Base-by-base conservation (phyloP, 345 rosid species). In the Alliaria petiolata region DNA sequence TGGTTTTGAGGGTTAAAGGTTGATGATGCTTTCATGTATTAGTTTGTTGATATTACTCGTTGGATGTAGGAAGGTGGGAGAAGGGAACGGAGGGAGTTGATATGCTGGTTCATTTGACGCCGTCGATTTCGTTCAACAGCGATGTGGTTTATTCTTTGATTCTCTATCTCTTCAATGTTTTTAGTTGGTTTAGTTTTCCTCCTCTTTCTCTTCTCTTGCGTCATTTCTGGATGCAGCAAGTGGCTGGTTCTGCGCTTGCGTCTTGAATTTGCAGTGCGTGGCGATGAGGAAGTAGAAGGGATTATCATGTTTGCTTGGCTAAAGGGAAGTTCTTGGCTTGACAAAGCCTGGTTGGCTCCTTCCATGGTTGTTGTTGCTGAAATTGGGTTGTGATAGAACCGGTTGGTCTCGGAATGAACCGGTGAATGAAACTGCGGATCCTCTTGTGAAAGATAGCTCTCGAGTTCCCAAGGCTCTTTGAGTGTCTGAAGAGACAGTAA, bases 81-180 rank as follows among this genome's bases (percentile, higher is more conserved):
- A 69, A 90, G 83, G 25, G 82, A 66, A 13, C 96, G 93, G 30
- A 90, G 87, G 13, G 88, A 75, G 59, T 55, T 86, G 65, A 90
- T 88, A 56, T 90, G 82, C 69, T 84, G 87, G 62, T 87, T 90
- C 96, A 90, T 90, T 74, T 81, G 89, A 8, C 91, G 87, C 20
- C 96, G 66, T 39, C 93, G 89, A 77, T 87, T 90, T 50, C 96
- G 83, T 81, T 90, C 93, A 33, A 87, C 93, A 13, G 96, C 89
- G 82, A 90, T 90, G 87, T 87, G 96, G 80, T 85, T 86, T 78
- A 83, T 83, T 52, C 96, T 88, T 58, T 90, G 96, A 83, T 78
- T 83, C 84, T 90, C 96, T 34, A 83, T 82, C 46, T 87, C 96
- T 79, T 89, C 91, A 52, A 78, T 80, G 84, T 86, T 87, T 75